Conservation (phyloP, 257 asterid species). For the Petunia secreta region DNA sequence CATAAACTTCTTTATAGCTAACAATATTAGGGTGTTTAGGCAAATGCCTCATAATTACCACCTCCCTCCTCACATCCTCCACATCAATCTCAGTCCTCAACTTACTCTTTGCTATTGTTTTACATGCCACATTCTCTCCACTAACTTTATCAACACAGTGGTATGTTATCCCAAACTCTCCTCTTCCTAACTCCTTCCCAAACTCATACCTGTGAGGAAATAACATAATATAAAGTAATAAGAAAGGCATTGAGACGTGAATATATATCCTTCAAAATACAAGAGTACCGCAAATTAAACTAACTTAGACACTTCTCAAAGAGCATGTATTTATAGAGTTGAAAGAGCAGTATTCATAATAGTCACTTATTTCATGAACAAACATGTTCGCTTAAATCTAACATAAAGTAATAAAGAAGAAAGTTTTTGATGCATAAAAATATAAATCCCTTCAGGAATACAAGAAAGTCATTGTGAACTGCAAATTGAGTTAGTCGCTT, state of each 20-base stretch:
- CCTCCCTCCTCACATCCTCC: constrained; percentile 88
- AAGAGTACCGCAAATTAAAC: background rate
- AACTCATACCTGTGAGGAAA: constrained; percentile 40
- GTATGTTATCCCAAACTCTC: constrained; percentile 87
- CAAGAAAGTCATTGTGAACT: too few relatives aligned
- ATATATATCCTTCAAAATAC: background rate
- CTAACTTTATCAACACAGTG: constrained; percentile 49
- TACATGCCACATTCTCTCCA: constrained; percentile 67
- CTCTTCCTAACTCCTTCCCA: constrained; percentile 84
- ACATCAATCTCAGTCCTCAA: constrained; percentile 67
- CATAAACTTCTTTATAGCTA: constrained; percentile 70
- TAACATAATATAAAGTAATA: background rate
- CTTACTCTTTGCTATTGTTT: constrained; percentile 76
- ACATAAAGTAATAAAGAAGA: too few relatives aligned
- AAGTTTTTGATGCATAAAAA: too few relatives aligned
- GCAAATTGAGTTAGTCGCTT: too few relatives aligned
- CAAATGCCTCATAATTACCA: constrained; percentile 80
- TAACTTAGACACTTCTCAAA: background rate
- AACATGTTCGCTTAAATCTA: background rate
- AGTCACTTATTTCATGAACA: background rate
- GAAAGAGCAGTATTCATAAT: background rate
- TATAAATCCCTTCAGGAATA: too few relatives aligned
- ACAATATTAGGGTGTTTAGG: constrained; percentile 76
- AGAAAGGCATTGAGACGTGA: too few relatives aligned
- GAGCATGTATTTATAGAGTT: background rate